These are phyloP conservation scores for Globisporangium camurandrum DNA, from an alignment of 352 stramenopile species.

Conservation along the genomic window DNA sequence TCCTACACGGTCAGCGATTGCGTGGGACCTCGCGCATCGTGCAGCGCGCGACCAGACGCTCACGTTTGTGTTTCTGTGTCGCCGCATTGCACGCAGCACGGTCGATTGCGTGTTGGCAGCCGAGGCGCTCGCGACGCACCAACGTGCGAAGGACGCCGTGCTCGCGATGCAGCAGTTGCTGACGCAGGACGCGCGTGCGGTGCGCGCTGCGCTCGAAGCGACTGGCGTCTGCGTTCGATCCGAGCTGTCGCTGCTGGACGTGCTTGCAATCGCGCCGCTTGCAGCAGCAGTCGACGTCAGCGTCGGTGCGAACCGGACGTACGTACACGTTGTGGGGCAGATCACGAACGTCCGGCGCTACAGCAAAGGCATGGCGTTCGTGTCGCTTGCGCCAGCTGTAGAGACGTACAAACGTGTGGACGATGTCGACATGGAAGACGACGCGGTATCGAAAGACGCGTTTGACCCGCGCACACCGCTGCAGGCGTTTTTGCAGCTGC, in stretches of 20 bases:
- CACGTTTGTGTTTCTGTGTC: conserved; percentile 33
- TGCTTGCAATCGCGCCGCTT: conserved; percentile 8
- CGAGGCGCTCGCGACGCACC: background rate
- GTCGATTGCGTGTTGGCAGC: conserved; percentile 1
- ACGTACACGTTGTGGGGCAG: conserved; percentile 26
- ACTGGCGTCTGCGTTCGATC: background rate
- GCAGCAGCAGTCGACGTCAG: conserved; percentile 14
- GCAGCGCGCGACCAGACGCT: conserved; percentile 16
- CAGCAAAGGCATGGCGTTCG: conserved; percentile 40
- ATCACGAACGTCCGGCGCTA: conserved; percentile 33
- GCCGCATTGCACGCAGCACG: background rate
- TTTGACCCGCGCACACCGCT: conserved; percentile 9
- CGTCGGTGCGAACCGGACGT: conserved; percentile 10
- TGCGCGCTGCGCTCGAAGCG: conserved; percentile 8
- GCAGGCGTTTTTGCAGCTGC: conserved; percentile 32
- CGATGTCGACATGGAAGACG: background rate
- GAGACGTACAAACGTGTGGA: too few relatives aligned
- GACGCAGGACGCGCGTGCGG: conserved; percentile 9
- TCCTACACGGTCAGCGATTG: background rate
- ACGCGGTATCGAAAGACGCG: background rate
- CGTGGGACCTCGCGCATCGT: conserved; percentile 3
- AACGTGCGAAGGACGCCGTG: conserved; percentile 12
- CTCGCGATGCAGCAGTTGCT: conserved; percentile 14
- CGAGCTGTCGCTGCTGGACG: conserved; percentile 11
- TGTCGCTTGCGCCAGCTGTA: conserved; percentile 27